Evolutionary conservation across 2,329 filamentous ascomycete genomes (phyloP), one percentile per base, ranked within the genome.

Genomic region (Hypoxylon sp.): DNA sequence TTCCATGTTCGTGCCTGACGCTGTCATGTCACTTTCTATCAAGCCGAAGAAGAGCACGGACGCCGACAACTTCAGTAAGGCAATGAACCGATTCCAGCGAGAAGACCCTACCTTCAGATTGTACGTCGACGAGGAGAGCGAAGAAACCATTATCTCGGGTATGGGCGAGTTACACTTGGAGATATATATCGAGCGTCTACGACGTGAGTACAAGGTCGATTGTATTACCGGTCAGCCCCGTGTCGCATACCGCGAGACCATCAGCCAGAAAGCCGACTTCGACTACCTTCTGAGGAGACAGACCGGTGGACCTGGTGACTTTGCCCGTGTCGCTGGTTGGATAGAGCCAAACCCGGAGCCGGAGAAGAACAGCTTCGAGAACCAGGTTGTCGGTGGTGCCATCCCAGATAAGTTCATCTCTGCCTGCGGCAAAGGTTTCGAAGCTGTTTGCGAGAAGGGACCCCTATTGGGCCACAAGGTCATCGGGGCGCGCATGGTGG

Each of bases 31-130:
- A 12, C 85, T 99, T 30, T 97, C 92, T 15, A 97, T 99, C 79
- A 91, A 90, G 74, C 94, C 94, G 36, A 97, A 97, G 80, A 86
- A 90, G 71, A 91, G 83, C 70, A 94, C 90, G 71, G 93, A 99
- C 67, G 86, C 88, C 51, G 86, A 90, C 69, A 94, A 95, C 77
- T 99, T 99, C 81, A 92, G 88, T 69, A 99, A 99, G 77, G 94
- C 94, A 63, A 97, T 99, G 86, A 94, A 93, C 71, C 90, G 94
- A 63, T 99, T 99, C 83, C 93, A 97, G 75, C 89, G 94, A 59
- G 94, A 99, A 75, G 94, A 99, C 67, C 94, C 94, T 3, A 99
- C 94, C 8, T 99, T 99, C 84, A 86, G 94, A 44, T 90, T 99
- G 26, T 88, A 91, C 65, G 91, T 96, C 65, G 94, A 99, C 68